Percentiles rank a stretch among this genome's conserved stretches.
These are phyloP conservation scores for Tricholoma flavovirens DNA, from an alignment of 768 basidiomycete species.

Conservation along the genomic window DNA sequence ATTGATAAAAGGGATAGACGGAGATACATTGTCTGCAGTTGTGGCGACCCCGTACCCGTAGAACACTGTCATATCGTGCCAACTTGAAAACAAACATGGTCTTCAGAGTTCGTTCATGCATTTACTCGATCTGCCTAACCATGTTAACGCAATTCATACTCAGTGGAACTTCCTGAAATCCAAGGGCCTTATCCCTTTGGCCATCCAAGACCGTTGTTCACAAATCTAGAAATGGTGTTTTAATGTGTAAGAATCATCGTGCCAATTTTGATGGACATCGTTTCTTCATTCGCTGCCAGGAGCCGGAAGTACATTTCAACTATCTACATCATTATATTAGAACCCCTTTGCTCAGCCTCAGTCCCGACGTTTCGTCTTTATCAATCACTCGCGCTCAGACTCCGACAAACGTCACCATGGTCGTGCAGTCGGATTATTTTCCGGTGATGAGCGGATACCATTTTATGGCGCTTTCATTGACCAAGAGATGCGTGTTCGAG, in stretches of 20 bases:
- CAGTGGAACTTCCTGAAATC: background rate
- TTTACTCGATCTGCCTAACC: background rate
- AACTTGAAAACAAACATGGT: background rate
- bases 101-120: background rate
- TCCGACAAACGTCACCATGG: background rate
- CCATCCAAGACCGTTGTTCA: background rate
- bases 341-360: background rate
- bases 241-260: background rate
- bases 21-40: background rate
- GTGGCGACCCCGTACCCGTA: background rate
- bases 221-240: background rate
- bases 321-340: background rate
- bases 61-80: background rate
- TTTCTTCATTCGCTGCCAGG: slow-evolving; percentile 1
- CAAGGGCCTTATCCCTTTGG: background rate
- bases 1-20: background rate
- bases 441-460: background rate
- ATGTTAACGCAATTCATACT: background rate
- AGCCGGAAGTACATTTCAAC: background rate
- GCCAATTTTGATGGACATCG: background rate
- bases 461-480: background rate
- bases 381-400: background rate
- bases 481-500: background rate
- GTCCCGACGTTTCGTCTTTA: background rate
- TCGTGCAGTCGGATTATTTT: background rate